phyloP scores from a whole-genome alignment of 768 basidiomycete genomes.

The Pisolithus microcarpus region DNA sequence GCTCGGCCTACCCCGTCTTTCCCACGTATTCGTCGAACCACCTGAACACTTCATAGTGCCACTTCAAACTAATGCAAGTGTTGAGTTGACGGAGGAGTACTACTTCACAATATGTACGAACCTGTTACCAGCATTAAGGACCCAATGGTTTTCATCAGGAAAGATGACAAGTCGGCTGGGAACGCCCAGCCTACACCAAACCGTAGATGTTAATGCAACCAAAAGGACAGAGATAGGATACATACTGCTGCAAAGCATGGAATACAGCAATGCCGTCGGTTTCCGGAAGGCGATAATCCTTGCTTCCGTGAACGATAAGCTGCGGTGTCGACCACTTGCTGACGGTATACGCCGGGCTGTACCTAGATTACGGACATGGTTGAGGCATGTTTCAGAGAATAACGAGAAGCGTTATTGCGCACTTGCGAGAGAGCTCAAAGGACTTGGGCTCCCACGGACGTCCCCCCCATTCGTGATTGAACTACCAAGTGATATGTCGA shows the following conservation, averaged over 20 bases:
- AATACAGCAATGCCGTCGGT: conserved; percentile 78
- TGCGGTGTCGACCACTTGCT: conserved; percentile 82
- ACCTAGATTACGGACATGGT: conserved; percentile 32
- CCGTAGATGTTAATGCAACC: not conserved
- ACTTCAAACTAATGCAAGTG: conserved; percentile 57
- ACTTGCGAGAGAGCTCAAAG: conserved; percentile 52
- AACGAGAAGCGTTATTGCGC: conserved; percentile 10
- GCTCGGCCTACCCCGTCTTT: conserved; percentile 8
- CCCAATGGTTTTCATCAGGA: conserved; percentile 93
- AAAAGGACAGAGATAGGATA: conserved; percentile 6
- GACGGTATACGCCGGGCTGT: conserved; percentile 76
- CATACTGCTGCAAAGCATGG: conserved; percentile 80
- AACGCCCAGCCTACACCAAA: conserved; percentile 47
- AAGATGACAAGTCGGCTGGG: conserved; percentile 77
- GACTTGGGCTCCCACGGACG: conserved; percentile 65
- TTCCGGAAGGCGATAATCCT: conserved; percentile 84
- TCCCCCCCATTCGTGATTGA: conserved; percentile 84
- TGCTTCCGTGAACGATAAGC: conserved; percentile 78
- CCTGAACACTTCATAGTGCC: conserved; percentile 91
- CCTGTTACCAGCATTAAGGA: conserved; percentile 73
- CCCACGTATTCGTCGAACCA: conserved; percentile 78
- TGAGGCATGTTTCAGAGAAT: not conserved
- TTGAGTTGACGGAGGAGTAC: too few species aligned
- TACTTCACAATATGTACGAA: conserved; percentile 17
- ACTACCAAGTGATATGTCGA: conserved; percentile 35